Evolutionary conservation across 1,139 yeast genomes (phyloP).

Genomic region (Suhomyces choctaworum): DNA sequence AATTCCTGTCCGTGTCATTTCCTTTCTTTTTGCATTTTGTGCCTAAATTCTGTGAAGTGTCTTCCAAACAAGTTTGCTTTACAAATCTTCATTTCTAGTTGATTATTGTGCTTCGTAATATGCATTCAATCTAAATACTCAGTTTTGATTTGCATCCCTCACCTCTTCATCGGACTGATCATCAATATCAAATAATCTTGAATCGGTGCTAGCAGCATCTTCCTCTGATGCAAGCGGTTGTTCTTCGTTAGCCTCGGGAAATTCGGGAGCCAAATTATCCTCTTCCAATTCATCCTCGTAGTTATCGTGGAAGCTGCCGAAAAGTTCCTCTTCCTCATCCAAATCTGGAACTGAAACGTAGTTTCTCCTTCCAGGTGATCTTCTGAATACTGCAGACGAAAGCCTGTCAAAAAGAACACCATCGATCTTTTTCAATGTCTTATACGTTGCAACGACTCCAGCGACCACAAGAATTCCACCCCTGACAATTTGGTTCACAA

Average conservation of each 20-base stretch:
- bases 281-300: slow-evolving; percentile 51
- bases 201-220: slow-evolving; percentile 23
- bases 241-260: slow-evolving; percentile 13
- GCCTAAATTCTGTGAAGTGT: neutral
- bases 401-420: slow-evolving; percentile 36
- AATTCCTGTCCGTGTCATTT: slow-evolving; percentile 72
- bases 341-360: slow-evolving; percentile 47
- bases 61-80: no score
- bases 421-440: slow-evolving; percentile 40
- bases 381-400: slow-evolving; percentile 37
- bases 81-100: no score
- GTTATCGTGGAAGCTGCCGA: slow-evolving; percentile 49
- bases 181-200: slow-evolving; percentile 41
- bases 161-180: slow-evolving; percentile 23
- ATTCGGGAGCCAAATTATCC: slow-evolving; percentile 19
- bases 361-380: slow-evolving; percentile 43
- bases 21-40: slow-evolving; percentile 19
- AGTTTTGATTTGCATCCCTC: no score
- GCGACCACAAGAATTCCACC: slow-evolving; percentile 60
- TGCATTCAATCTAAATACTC: no score
- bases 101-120: no score
- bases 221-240: slow-evolving; percentile 6
- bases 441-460: slow-evolving; percentile 41
- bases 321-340: slow-evolving; percentile 49
- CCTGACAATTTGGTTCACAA: slow-evolving; percentile 60